Conservation (phyloP, 225 moss, liverwort and hornwort species). For the Physcomitrellopsis africana region DNA sequence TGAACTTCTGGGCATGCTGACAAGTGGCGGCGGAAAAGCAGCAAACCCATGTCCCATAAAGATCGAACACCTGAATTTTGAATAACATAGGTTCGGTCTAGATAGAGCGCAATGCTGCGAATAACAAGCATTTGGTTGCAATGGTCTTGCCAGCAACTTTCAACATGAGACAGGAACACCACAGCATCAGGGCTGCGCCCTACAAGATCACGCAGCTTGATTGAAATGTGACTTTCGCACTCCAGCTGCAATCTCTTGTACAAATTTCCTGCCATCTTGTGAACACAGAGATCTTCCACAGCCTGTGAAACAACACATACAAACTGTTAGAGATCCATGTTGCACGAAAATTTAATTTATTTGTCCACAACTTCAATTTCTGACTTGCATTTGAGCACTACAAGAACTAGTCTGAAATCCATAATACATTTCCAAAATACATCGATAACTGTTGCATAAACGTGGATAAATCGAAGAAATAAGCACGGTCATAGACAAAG, state of each 20-base stretch:
- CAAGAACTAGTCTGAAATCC: not conserved
- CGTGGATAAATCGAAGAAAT: not conserved
- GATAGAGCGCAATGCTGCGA: constrained; percentile 86
- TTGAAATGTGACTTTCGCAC: constrained; percentile 80
- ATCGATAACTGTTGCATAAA: not conserved
- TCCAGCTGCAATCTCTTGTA: constrained; percentile 89
- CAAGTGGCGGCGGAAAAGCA: constrained; percentile 86
- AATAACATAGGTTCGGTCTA: constrained; percentile 93
- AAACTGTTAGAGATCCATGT: constrained; percentile 5
- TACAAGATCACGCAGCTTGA: constrained; percentile 68
- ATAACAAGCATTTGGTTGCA: constrained; percentile 98
- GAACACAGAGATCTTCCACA: constrained; percentile 91
- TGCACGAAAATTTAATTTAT: not conserved
- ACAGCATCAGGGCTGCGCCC: constrained; percentile 90
- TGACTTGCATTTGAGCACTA: not conserved
- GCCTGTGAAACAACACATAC: constrained; percentile 54
- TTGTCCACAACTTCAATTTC: not conserved
- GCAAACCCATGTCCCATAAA: constrained; percentile 95
- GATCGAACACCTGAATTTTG: constrained; percentile 93
- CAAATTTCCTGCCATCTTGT: constrained; percentile 93
- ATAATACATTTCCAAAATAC: not conserved
- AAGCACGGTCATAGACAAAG: not conserved
- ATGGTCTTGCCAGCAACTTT: constrained; percentile 94
- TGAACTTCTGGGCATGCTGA: constrained; percentile 92
- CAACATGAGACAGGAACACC: constrained; percentile 90